Evolutionary conservation across 768 basidiomycete genomes (phyloP), one percentile per base, ranked within the genome.

Genomic region (Lactarius akahatsu): DNA sequence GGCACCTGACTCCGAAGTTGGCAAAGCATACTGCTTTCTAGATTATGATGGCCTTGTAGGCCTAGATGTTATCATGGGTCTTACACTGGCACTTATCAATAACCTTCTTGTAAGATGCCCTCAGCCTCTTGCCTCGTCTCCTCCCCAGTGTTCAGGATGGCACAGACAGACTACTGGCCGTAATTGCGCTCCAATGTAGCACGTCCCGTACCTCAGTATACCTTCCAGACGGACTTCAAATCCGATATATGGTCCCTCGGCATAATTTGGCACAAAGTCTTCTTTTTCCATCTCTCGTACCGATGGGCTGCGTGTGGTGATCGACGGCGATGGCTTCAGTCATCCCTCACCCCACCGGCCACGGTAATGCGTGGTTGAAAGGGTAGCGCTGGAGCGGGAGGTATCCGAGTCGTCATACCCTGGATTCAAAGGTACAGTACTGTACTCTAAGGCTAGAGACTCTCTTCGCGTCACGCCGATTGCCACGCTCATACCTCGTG

Each of bases 221-320:
- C 82, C 26, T 84, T 91, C 10, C 81, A 90, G 56, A 82, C 93
- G 2, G 89, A 92, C 72, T 92, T 93, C 0, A 95, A 95, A 73
- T 85, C 91, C 5, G 96, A 98, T 74, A 94, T 97, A 88, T 98
- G 96, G 96, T 93, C 92, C 7, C 81, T 98, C 18, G 96, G 96
- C 69, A 94, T 98, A 90, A 92, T 98, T 63, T 81, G 98, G 18
- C 88, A 98, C 79, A 96, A 94, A 72, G 82, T 98, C 67, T 78
- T 96, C 1, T 98, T 97, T 78, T 94, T 97, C 78, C 85, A 85
- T 40, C 77, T 96, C 23, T 95, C 96, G 0, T 98, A 94, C 73
- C 82, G 81, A 20, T 87, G 92, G 69, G 87, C 90, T 1, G 79
- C 86, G 1, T 83, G 82, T 47, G 85, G 84, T 0, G 86, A 85